Evolutionary conservation across 768 basidiomycete species (phyloP), one percentile per base, ranked within the genome.

Genomic region (Boletus edulis): DNA sequence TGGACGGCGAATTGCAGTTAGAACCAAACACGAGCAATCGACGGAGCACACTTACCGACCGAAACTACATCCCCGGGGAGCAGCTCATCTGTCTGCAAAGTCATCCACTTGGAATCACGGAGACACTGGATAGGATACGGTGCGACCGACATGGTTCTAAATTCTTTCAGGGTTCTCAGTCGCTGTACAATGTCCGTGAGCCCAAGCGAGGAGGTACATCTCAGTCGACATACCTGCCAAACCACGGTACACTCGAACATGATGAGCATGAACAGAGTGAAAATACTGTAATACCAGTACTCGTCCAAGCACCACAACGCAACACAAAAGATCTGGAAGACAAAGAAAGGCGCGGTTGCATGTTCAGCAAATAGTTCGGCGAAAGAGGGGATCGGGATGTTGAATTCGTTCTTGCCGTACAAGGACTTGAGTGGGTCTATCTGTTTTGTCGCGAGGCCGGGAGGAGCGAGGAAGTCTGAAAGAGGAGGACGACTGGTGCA

Each of bases 191-290:
- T 20, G 40, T 17, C 39, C 15, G 34, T 59, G 12, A 63, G 54
- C 43, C 5, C 3, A 31, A 31, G 10, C 9, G 4, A 41, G 8
- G 29, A 31, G 17, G 15, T 0, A 13, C 1, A 8, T 48, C 14
- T 3, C 5, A 5, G 35, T 55, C 17, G 29, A 72, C 86, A 47
- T 60, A 91, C 94, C 87, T 98, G 97, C 85, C 91, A 98, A 31
- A 98, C 96, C 22, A 97, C 94, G 2, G 97, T 98, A 73, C 95
- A 98, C 74, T 99, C 97, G 67, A 99, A 99, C 59, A 97, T 89
- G 45, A 99, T 76, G 35, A 99, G 79, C 97, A 99, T 99, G 82
- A 99, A 98, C 24, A 95, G 78, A 2, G 97, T 98, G 76, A 99
- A 99, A 39, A 99, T 71, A 52, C 90, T 89, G 78, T 98, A 99